phyloP scores from a whole-genome alignment of 148 eudicot species.

The Fallopia convolvulus region DNA sequence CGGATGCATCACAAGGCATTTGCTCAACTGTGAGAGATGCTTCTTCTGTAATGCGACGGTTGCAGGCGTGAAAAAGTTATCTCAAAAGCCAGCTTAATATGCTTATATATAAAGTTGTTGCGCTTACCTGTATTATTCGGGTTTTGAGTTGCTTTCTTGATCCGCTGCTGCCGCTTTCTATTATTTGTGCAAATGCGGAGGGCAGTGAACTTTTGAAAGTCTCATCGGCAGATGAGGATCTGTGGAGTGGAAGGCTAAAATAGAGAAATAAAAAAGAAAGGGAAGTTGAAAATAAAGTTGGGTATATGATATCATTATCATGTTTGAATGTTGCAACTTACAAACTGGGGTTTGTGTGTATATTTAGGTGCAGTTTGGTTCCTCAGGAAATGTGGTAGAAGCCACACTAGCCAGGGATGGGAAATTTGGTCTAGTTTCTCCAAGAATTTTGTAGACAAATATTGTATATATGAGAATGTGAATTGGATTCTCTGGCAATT shows the following conservation, averaged over 20 bases:
- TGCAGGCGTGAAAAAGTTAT: conserved; percentile 32
- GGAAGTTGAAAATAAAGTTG: background rate
- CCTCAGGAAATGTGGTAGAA: background rate
- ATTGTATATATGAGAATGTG: conserved; percentile 10
- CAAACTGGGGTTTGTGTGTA: background rate
- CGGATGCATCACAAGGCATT: conserved; percentile 85
- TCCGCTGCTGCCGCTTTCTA: background rate
- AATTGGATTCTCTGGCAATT: background rate
- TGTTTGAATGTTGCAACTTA: background rate
- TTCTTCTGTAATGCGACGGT: conserved; percentile 88
- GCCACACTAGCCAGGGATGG: background rate
- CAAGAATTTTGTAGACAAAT: conserved; percentile 7
- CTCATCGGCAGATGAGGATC: conserved; percentile 9
- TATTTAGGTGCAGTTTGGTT: background rate
- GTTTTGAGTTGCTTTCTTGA: background rate
- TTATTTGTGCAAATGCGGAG: conserved; percentile 4
- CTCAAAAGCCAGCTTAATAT: conserved; percentile 16
- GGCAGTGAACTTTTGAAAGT: conserved; percentile 8
- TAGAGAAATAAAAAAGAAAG: background rate
- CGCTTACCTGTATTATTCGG: background rate
- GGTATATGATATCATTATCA: background rate
- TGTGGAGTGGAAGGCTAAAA: background rate
- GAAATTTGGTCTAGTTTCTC: background rate
- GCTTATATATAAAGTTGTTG: background rate
- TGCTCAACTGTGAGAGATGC: conserved; percentile 80